A percentile compares a stretch with the other conserved stretches of the same genome.
phyloP scores from a whole-genome alignment of 805 yeast genomes.

The Metschnikowia gruessii region DNA sequence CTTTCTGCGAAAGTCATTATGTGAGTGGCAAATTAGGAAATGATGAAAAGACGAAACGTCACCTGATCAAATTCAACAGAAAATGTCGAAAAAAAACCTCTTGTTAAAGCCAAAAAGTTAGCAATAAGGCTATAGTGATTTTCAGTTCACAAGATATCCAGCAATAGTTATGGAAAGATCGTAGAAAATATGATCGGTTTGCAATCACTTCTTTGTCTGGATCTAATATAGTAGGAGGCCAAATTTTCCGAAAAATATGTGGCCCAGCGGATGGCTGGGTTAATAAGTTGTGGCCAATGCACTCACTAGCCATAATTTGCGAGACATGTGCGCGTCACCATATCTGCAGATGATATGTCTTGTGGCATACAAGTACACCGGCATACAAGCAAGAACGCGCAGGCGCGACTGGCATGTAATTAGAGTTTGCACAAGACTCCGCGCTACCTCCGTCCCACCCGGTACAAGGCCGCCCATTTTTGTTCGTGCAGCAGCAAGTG shows the following conservation, averaged over 20 bases:
- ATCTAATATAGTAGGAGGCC: neutral
- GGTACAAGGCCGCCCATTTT: neutral
- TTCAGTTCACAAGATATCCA: neutral
- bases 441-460: neutral
- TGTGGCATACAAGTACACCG: neutral
- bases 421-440: neutral
- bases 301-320: conserved; percentile 8
- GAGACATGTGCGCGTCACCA: conserved; percentile 3
- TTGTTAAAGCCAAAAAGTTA: neutral
- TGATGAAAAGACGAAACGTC: neutral
- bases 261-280: conserved; percentile 9
- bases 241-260: conserved; percentile 1
- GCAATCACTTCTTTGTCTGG: conserved; percentile 2
- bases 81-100: neutral
- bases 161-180: neutral
- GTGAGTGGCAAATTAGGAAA: conserved; percentile 1
- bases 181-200: neutral
- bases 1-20: conserved; percentile 1
- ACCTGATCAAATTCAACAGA: neutral
- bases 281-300: conserved; percentile 13
- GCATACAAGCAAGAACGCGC: neutral
- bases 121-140: neutral
- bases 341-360: neutral
- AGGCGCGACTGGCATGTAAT: neutral
- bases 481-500: conserved; percentile 5